A percentile compares a stretch with the other conserved stretches of the same genome.
Evolutionary conservation across 1,284 basidiomycete genomes (phyloP).

Genomic region (Cryptococcus sp.): DNA sequence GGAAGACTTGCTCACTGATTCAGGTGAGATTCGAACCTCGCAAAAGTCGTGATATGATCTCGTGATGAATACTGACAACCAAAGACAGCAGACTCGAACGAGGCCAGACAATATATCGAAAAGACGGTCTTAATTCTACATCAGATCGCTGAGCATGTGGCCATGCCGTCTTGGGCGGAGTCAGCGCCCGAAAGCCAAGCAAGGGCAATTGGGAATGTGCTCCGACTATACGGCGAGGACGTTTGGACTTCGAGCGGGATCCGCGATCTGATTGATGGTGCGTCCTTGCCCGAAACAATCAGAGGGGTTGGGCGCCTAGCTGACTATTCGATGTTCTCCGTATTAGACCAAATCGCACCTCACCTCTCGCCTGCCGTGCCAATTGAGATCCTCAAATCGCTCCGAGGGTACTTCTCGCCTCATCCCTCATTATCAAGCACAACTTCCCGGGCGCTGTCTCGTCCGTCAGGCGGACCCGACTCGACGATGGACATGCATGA

Average conservation of each 20-base stretch:
- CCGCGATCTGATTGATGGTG: slow-evolving; percentile 25
- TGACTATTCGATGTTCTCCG: not conserved
- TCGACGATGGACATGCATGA: slow-evolving; percentile 41
- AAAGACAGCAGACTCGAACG: not conserved
- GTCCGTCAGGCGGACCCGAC: slow-evolving; percentile 31
- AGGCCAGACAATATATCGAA: no score
- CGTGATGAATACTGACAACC: no score
- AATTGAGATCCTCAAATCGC: slow-evolving; percentile 18
- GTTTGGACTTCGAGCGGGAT: slow-evolving; percentile 31
- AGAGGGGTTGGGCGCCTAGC: not conserved
- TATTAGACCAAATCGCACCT: not conserved
- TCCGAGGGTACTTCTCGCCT: slow-evolving; percentile 34
- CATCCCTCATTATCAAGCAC: slow-evolving; percentile 34
- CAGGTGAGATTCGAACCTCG: no score
- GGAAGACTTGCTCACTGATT: slow-evolving; percentile 18
- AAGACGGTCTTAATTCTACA: slow-evolving; percentile 6
- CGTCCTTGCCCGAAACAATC: slow-evolving; percentile 5
- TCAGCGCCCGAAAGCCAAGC: slow-evolving; percentile 30
- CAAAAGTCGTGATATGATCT: no score
- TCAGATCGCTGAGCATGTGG: slow-evolving; percentile 11
- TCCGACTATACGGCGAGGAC: slow-evolving; percentile 35
- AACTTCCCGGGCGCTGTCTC: slow-evolving; percentile 28
- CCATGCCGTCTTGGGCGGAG: slow-evolving; percentile 18
- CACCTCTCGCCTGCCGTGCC: slow-evolving; percentile 17
- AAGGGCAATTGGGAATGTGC: slow-evolving; percentile 19